These are phyloP conservation scores for Coprinopsis sp. DNA, from an alignment of 768 basidiomycete species.

Conservation along the genomic window DNA sequence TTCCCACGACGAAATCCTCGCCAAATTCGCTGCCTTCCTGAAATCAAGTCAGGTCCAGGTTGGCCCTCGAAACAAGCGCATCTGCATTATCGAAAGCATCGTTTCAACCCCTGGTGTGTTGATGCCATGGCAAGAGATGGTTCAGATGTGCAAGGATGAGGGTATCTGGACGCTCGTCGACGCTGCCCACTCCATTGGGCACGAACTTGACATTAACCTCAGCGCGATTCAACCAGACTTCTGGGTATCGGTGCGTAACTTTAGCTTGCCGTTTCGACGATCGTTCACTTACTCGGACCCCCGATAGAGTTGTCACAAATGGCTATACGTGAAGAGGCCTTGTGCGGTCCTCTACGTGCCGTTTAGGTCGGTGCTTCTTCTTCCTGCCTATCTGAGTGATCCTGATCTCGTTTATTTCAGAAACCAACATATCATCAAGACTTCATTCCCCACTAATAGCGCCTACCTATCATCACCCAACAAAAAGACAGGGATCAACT, in stretches of 20 bases:
- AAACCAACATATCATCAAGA: conserved; percentile 59
- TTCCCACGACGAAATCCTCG: conserved; percentile 51
- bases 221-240: conserved; percentile 62
- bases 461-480: conserved; percentile 44
- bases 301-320: conserved; percentile 79
- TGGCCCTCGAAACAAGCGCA: conserved; percentile 40
- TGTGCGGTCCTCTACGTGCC: conserved; percentile 75
- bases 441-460: conserved; percentile 53
- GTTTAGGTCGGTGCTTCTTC: conserved; percentile 28
- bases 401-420: conserved; percentile 28
- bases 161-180: conserved; percentile 69
- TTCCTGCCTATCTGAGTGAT: background rate
- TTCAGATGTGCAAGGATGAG: conserved; percentile 57
- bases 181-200: conserved; percentile 79
- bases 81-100: conserved; percentile 70
- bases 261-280: background rate
- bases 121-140: conserved; percentile 78
- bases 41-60: conserved; percentile 1
- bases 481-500: conserved; percentile 32
- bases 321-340: conserved; percentile 69
- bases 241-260: conserved; percentile 59
- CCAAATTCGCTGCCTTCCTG: conserved; percentile 36
- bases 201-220: conserved; percentile 62
- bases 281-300: background rate
- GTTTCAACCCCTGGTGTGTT: conserved; percentile 57